Conservation (phyloP, 345 rosid genomes). For the Hirschfeldia incana region DNA sequence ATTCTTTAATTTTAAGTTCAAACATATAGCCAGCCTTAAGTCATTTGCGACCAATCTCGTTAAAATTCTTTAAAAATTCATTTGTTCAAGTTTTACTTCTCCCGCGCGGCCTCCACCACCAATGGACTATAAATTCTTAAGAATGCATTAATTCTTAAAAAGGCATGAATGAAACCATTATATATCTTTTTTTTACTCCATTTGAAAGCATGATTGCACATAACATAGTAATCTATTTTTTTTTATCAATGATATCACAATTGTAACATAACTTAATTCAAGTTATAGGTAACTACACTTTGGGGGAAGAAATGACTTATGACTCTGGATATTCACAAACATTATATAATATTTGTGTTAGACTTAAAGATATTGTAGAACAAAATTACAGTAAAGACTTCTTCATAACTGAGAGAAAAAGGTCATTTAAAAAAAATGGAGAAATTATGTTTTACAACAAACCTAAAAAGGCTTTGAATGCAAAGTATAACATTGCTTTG, state of each 20-base stretch:
- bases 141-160: not conserved
- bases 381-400: not conserved
- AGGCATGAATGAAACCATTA: not conserved
- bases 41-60: not conserved
- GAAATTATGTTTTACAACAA: not conserved
- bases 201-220: not conserved
- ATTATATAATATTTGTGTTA: not conserved
- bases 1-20: not conserved
- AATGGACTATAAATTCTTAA: not conserved
- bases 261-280: not conserved
- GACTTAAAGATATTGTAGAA: not conserved
- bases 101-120: not conserved
- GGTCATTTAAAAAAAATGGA: not conserved
- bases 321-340: not conserved
- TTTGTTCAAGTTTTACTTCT: too few species aligned
- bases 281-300: not conserved
- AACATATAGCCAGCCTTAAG: not conserved
- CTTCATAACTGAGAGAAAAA: not conserved
- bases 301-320: not conserved
- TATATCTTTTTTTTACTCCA: not conserved
- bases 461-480: not conserved
- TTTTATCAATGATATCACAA: not conserved
- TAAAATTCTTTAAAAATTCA: not conserved
- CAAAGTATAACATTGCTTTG: not conserved
- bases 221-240: not conserved